Percentiles rank a stretch among this genome's conserved stretches.
Conservation (phyloP, 441 rosid species). For the Aquilaria agallochum region DNA sequence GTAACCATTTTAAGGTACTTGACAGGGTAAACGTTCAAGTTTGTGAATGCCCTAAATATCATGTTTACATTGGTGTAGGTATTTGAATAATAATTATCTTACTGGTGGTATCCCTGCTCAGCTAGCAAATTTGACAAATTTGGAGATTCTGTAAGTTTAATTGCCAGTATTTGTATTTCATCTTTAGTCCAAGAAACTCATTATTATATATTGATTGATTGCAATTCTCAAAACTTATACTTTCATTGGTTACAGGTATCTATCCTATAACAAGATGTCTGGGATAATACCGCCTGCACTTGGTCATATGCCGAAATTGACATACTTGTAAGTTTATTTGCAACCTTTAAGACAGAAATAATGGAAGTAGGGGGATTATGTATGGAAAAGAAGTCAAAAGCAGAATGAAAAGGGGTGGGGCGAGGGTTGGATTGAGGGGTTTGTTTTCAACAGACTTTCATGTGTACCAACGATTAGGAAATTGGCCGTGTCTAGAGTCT, state of each 20-base stretch:
- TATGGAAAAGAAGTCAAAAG: too few species aligned
- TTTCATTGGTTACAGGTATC: slow-evolving; percentile 46
- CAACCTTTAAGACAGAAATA: neutral
- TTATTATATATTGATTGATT: neutral
- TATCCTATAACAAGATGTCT: slow-evolving; percentile 83
- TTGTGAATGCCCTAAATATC: too few species aligned
- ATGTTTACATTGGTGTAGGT: slow-evolving; percentile 33
- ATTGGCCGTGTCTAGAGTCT: too few species aligned
- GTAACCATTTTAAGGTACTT: neutral
- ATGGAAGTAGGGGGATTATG: too few species aligned
- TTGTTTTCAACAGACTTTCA: neutral
- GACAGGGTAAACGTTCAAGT: too few species aligned
- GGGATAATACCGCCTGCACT: slow-evolving; percentile 77
- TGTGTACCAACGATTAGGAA: too few species aligned
- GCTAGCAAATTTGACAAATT: slow-evolving; percentile 79
- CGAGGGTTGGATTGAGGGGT: neutral
- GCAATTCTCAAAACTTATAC: slow-evolving; percentile 1
- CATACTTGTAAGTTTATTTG: slow-evolving; percentile 67
- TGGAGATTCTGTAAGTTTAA: slow-evolving; percentile 85
- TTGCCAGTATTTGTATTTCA: neutral
- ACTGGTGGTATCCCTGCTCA: slow-evolving; percentile 97
- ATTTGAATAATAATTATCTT: slow-evolving; percentile 83
- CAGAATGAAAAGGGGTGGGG: too few species aligned
- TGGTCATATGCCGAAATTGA: slow-evolving; percentile 76
- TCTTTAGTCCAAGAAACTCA: too few species aligned